Evolutionary conservation across 2,329 filamentous ascomycete genomes (phyloP), one percentile per base, ranked within the genome.

Genomic region (Stagonosporopsis rhizophila): DNA sequence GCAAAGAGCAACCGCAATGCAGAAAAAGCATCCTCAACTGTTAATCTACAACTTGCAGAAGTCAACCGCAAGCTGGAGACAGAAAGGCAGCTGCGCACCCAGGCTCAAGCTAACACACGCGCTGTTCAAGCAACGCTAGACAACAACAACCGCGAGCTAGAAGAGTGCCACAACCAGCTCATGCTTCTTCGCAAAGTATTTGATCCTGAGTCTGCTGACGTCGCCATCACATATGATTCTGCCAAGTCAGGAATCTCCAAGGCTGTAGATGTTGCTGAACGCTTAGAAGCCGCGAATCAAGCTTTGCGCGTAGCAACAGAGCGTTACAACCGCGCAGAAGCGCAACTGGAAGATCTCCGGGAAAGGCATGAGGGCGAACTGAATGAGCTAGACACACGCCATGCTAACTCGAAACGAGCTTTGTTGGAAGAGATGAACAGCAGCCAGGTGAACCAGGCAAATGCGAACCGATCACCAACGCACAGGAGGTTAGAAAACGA

Each of bases 1-100:
- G 91, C 93, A 70, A 96, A 97, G 79, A 87, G 88, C 19, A 95
- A 89, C 70, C 88, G 94, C 57, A 95, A 90, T 72, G 94, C 93
- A 4, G 94, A 98, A 77, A 96, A 96, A 75, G 85, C 88, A 20
- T 89, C 91, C 17, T 96, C 92, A 0, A 89, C 87, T 32, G 85
- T 89, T 56, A 91, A 88, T 6, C 86, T 90, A 20, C 92, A 98
- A 72, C 82, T 98, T 25, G 91, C 92, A 8, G 95, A 98, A 73
- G 88, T 88, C 14, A 96, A 96, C 69, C 87, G 93, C 28, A 95
- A 89, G 52, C 85, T 97, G 20, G 95, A 98, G 68, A 93, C 92
- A 1, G 94, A 98, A 76, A 85, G 90, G 44, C 93, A 97, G 68
- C 80, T 96, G 51, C 89, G 91, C 34, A 85, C 82, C 2, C 94